Conservation (phyloP, 129 eudicot species). For the Flaveria linearis region DNA sequence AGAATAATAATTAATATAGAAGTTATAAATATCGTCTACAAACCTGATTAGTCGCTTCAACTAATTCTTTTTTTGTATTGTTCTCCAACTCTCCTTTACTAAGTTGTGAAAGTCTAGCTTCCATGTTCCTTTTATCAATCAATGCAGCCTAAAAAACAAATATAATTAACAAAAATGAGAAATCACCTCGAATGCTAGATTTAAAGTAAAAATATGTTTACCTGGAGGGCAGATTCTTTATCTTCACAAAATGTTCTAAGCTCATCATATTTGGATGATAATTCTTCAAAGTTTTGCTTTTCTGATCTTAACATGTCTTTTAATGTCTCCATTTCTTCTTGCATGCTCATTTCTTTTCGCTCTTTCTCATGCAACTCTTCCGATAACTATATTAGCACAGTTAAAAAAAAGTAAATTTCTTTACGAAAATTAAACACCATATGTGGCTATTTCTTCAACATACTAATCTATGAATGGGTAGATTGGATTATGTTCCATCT, state of each 20-base stretch:
- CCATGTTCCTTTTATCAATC: slow-evolving; percentile 65
- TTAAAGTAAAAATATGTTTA: slow-evolving; percentile 19
- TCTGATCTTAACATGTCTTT: slow-evolving; percentile 61
- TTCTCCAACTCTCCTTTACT: slow-evolving; percentile 68
- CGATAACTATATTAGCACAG: slow-evolving; percentile 51
- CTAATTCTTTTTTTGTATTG: slow-evolving; percentile 71
- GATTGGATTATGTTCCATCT: background rate
- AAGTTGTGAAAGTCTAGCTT: slow-evolving; percentile 62
- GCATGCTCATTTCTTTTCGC: slow-evolving; percentile 51
- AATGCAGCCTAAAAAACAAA: slow-evolving; percentile 49
- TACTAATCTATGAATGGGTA: background rate
- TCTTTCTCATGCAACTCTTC: slow-evolving; percentile 71
- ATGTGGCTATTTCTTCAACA: background rate
- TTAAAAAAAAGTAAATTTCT: slow-evolving; percentile 1
- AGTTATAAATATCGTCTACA: background rate
- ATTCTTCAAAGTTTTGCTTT: slow-evolving; percentile 58
- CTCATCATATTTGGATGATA: slow-evolving; percentile 53
- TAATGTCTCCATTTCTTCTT: slow-evolving; percentile 67
- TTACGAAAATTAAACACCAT: background rate
- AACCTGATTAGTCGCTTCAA: slow-evolving; percentile 88
- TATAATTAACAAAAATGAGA: background rate
- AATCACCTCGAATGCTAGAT: background rate
- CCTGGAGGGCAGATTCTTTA: slow-evolving; percentile 81
- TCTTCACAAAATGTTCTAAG: slow-evolving; percentile 62
- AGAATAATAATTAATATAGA: background rate